phyloP scores from a whole-genome alignment of 1,284 basidiomycete genomes.

The Puccinia sorghi region DNA sequence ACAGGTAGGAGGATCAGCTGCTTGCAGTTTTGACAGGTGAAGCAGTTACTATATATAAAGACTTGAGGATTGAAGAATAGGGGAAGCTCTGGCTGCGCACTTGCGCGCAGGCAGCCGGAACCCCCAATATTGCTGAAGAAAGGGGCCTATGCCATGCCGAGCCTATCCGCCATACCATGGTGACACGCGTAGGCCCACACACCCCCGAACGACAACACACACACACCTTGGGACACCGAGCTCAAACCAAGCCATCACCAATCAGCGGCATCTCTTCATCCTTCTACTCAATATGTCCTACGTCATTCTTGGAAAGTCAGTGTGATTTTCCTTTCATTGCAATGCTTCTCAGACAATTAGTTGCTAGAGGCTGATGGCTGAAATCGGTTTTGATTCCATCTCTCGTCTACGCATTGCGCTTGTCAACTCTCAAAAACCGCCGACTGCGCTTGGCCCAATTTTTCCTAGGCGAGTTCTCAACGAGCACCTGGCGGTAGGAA shows the following conservation, averaged over 20 bases:
- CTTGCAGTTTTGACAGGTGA: too few relatives aligned
- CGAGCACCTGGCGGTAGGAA: slow-evolving; percentile 27
- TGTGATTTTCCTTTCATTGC: not conserved
- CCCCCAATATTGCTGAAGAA: not conserved
- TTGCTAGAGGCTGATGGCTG: not conserved
- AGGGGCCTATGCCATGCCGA: not conserved
- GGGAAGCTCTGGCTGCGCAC: not conserved
- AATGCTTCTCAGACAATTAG: too few relatives aligned
- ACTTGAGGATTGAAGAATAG: too few relatives aligned
- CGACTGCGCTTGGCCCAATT: not conserved
- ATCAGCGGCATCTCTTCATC: not conserved
- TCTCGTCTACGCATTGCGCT: not conserved
- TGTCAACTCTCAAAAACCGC: not conserved
- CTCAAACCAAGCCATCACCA: not conserved
- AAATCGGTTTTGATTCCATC: not conserved
- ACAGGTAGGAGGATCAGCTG: too few relatives aligned
- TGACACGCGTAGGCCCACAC: not conserved
- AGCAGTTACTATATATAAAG: too few relatives aligned
- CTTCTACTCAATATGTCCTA: slow-evolving; percentile 14
- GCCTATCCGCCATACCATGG: not conserved
- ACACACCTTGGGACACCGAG: not conserved
- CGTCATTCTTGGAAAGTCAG: slow-evolving; percentile 28
- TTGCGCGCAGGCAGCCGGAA: not conserved
- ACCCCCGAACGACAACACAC: not conserved
- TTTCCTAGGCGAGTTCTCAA: slow-evolving; percentile 16